phyloP scores from a whole-genome alignment of 2,329 filamentous ascomycete genomes.

The Chaetomium olivaceum region DNA sequence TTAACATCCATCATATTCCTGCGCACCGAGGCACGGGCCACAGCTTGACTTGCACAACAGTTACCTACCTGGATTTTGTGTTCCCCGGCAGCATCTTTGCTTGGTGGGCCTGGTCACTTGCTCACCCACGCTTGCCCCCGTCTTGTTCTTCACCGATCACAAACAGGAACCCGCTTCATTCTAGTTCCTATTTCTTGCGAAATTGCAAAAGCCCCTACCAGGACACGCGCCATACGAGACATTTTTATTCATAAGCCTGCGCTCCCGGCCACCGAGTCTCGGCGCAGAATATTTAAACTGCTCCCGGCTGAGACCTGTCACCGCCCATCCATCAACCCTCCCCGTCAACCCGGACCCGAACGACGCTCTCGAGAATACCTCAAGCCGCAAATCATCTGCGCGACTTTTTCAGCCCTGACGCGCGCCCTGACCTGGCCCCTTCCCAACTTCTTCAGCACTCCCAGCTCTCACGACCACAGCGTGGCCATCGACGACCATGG shows the following conservation, averaged over 20 bases:
- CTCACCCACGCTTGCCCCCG: conserved; percentile 29
- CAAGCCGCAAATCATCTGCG: conserved; percentile 3
- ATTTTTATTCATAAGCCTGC: conserved; percentile 44
- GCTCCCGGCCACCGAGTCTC: conserved; percentile 31
- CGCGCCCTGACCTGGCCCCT: neutral
- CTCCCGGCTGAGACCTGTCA: conserved; percentile 33
- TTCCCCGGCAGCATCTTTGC: conserved; percentile 30
- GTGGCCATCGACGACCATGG: conserved; percentile 59
- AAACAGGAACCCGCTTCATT: conserved; percentile 26
- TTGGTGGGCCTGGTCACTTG: conserved; percentile 33
- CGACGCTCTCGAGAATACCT: conserved; percentile 4
- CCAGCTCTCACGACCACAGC: neutral
- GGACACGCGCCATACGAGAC: conserved; percentile 43
- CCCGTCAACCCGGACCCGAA: conserved; percentile 1
- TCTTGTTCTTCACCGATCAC: conserved; percentile 29
- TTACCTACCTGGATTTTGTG: conserved; percentile 29
- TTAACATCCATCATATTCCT: conserved; percentile 32
- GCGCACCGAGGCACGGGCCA: conserved; percentile 44
- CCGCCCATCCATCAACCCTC: conserved; percentile 15
- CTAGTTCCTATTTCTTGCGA: conserved; percentile 28
- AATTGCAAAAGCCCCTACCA: conserved; percentile 28
- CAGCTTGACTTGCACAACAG: conserved; percentile 33
- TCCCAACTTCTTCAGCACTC: neutral
- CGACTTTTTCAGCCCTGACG: conserved; percentile 2
- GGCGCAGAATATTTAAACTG: conserved; percentile 45